A percentile compares a stretch with the other conserved stretches of the same genome.
Evolutionary conservation across 805 yeast genomes (phyloP).

Genomic region (Lipomyces spencermartinsiae): DNA sequence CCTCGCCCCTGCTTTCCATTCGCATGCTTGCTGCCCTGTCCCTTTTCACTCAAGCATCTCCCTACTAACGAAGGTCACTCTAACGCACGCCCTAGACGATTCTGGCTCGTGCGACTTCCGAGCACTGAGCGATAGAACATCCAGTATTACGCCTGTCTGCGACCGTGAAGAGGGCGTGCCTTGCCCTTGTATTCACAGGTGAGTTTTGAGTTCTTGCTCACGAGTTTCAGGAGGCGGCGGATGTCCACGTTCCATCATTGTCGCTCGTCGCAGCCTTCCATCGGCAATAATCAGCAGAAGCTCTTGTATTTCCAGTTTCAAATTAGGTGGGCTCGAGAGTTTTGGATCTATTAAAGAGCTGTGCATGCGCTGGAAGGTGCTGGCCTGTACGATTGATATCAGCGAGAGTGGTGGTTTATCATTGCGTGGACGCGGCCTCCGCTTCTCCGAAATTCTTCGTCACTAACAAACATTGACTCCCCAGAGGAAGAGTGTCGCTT

Average conservation of each 20-base stretch:
- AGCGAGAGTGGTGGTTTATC: not conserved
- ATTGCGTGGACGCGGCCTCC: not conserved
- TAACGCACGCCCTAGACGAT: not conserved
- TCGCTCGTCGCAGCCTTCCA: not conserved
- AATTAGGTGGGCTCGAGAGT: not conserved
- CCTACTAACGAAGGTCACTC: not conserved
- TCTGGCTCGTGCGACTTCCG: not conserved
- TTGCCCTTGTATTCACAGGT: not conserved
- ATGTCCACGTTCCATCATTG: not conserved
- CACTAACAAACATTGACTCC: not conserved
- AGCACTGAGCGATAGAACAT: not conserved
- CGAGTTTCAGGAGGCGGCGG: slow-evolving; percentile 9
- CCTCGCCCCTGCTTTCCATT: slow-evolving; percentile 11
- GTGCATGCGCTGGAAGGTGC: not conserved
- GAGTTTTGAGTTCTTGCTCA: slow-evolving; percentile 1
- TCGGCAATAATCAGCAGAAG: not conserved
- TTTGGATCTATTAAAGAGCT: not conserved
- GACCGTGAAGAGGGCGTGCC: not conserved
- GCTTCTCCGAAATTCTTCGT: not conserved
- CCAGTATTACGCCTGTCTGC: not conserved
- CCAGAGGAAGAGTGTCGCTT: not conserved
- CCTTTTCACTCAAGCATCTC: slow-evolving; percentile 2
- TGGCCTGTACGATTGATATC: not conserved
- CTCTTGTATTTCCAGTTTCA: not conserved
- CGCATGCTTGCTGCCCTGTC: not conserved